Percentiles rank a stretch among this genome's conserved stretches.
Evolutionary conservation across 805 yeast genomes (phyloP).

Genomic region (Sugiyamaella boreocaroliniensis): DNA sequence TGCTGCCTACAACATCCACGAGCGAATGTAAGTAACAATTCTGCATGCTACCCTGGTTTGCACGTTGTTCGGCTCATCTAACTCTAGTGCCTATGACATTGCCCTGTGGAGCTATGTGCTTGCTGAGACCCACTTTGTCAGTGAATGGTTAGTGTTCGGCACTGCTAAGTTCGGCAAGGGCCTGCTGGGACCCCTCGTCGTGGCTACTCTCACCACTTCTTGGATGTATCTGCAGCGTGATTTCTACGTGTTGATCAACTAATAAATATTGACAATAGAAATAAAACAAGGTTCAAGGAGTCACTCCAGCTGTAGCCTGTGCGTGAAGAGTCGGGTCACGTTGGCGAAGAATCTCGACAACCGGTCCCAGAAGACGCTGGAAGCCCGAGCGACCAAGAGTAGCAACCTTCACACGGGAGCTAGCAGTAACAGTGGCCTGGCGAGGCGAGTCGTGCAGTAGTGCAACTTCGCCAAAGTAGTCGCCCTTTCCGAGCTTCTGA

Average conservation of each 20-base stretch:
- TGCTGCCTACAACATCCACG: constrained; percentile 72
- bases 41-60: background rate
- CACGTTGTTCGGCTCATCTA: background rate
- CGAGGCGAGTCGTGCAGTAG: constrained; percentile 85
- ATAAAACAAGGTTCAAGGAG: background rate
- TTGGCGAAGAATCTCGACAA: constrained; percentile 75
- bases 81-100: constrained; percentile 52
- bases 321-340: constrained; percentile 73
- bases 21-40: constrained; percentile 41
- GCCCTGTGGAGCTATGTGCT: constrained; percentile 73
- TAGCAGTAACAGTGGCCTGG: constrained; percentile 85
- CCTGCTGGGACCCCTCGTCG: constrained; percentile 80
- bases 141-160: constrained; percentile 73
- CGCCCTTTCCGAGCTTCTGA: constrained; percentile 63
- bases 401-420: constrained; percentile 74
- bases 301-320: constrained; percentile 37
- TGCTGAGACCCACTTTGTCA: constrained; percentile 75
- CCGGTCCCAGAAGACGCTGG: constrained; percentile 90
- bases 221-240: constrained; percentile 79
- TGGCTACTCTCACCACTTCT: constrained; percentile 58
- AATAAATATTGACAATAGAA: background rate
- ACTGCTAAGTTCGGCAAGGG: constrained; percentile 86
- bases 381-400: constrained; percentile 88
- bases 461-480: constrained; percentile 95
- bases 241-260: constrained; percentile 37